Base-by-base conservation (phyloP, 2,329 filamentous ascomycete species). In the Monosporascus sp. region DNA sequence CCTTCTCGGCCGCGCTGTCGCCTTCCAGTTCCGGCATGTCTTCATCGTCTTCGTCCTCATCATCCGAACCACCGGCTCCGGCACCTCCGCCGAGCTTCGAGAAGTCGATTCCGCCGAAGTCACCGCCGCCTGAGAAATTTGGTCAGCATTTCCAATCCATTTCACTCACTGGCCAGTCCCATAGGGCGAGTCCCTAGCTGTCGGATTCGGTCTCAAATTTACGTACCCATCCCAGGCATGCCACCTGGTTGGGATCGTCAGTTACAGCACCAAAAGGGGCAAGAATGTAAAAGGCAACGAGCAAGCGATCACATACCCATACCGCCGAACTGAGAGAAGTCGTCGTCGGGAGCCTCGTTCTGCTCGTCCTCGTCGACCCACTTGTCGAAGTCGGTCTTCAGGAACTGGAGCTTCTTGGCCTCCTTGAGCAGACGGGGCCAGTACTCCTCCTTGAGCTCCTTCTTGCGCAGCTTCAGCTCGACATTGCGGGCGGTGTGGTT, bases 351-450 rank as follows among this genome's bases (percentile, higher is more conserved):
- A 56, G 83, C 87, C 74, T 91, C 91, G 69, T 97, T 88, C 79
- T 99, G 94, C 83, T 99, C 94, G 70, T 99, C 92, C 84, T 97
- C 91, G 64, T 97, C 92, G 67, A 96, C 90, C 92, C 92, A 97
- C 88, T 96, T 97, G 80, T 97, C 92, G 66, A 99, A 99, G 78
- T 99, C 88, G 61, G 94, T 97, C 87, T 96, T 96, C 68, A 99
- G 76, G 84, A 91, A 99, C 78, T 97, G 94, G 52, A 90, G 77
- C 80, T 91, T 96, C 82, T 90, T 87, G 63, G 79, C 74, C 56
- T 93, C 90, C 86, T 97, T 97, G 71, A 97, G 82, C 67, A 99
- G 82, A 60, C 94, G 86, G 59, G 92, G 92, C 94, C 94, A 99
- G 84, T 87, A 97, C 75, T 94, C 91, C 68, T 91, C 85, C 76